Evolutionary conservation across 495 filamentous ascomycete species (phyloP), one percentile per base, ranked within the genome.

Genomic region (Xylaria longipes): DNA sequence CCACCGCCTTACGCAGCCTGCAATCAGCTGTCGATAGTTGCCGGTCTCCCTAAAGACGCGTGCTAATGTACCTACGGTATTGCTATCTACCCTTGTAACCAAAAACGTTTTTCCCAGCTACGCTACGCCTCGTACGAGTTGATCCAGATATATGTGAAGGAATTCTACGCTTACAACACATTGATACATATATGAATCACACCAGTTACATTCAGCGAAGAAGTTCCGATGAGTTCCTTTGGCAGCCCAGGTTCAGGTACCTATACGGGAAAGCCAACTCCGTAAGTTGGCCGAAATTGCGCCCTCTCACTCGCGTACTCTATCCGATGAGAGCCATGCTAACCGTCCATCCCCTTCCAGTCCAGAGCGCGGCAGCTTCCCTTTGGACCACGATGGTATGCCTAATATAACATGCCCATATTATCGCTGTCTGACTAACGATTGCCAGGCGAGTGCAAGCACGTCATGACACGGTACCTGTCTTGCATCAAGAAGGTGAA

Each of bases 331-430:
- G 66, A 58, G 52, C 25, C 33, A 33, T 45, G 56, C 72, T 57
- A 62, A 41, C 63, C 65, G 72, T 43, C 22, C 74, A 29, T 22
- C 35, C 25, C 25, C 15, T 62, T 20, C 29, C 52, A 69, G 94
- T 61, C 96, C 96, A 0, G 94, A 99, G 80, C 92, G 96, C 67
- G 96, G 96, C 56, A 97, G 94, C 80, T 99, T 99, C 77, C 96
- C 96, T 29, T 90, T 99, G 56, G 96, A 99, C 78, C 95, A 97
- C 74, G 94, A 97, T 76, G 95, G 94, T 95, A 84, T 78, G 84
- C 17, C 3, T 45, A 14, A 31, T 50, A 4, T 22, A n/a, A 8
- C 12, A 37, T 63, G 20, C 43, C 20, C 8, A 1, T 7, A 15
- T 50, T 14, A 35, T 54, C 22, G 11, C n/a, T 29, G 41, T 5